These are phyloP conservation scores for Gymnopilus dilepis DNA, from an alignment of 768 basidiomycete species.

Conservation along the genomic window DNA sequence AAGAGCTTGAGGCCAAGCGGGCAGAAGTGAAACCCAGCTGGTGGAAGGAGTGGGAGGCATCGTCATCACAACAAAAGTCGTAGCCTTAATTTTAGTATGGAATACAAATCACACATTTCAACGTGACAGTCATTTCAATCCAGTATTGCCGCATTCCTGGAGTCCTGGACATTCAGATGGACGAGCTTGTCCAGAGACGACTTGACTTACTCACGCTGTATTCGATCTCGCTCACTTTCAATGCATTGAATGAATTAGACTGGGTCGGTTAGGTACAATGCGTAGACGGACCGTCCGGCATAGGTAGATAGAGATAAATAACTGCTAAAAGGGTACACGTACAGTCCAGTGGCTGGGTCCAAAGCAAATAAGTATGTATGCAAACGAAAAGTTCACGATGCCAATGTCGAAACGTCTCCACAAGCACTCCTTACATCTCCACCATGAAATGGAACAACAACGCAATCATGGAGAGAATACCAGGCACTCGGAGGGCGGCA, in stretches of 20 bases:
- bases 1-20: conserved; percentile 20
- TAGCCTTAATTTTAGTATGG: too few relatives aligned
- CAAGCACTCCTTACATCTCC: background rate
- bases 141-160: too few relatives aligned
- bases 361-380: background rate
- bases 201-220: too few relatives aligned
- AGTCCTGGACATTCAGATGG: too few relatives aligned
- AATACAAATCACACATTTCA: too few relatives aligned
- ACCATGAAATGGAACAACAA: conserved; percentile 4
- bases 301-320: conserved; percentile 9
- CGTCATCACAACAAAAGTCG: too few relatives aligned
- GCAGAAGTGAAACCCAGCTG: conserved; percentile 16
- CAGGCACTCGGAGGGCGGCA: background rate
- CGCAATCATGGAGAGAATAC: conserved; percentile 1
- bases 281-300: background rate
- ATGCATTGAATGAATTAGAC: background rate
- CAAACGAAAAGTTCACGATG: background rate
- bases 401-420: background rate
- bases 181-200: too few relatives aligned
- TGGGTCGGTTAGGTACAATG: background rate
- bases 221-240: background rate
- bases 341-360: conserved; percentile 6
- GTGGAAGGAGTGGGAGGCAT: conserved; percentile 18
- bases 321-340: conserved; percentile 10
- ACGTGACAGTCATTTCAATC: too few relatives aligned